Evolutionary conservation across 2,329 filamentous ascomycete genomes (phyloP).

Genomic region (Hymenoscyphus fructigenus): DNA sequence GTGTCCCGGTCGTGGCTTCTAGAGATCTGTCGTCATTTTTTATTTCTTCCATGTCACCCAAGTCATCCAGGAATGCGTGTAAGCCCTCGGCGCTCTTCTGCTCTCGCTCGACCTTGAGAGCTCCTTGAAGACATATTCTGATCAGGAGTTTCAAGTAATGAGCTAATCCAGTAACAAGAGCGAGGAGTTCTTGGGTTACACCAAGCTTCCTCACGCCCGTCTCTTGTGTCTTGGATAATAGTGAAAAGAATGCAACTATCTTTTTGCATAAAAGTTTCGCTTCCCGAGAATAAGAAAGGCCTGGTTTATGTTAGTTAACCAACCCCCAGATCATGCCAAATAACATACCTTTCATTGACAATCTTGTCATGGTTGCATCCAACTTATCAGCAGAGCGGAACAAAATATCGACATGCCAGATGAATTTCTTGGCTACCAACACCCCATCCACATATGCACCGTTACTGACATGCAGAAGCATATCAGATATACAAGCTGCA

Average conservation of each 20-base stretch:
- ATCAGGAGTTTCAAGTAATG: conserved; percentile 98
- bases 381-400: conserved; percentile 87
- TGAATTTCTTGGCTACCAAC: conserved; percentile 92
- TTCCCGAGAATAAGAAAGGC: conserved; percentile 87
- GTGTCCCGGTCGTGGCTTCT: conserved; percentile 64
- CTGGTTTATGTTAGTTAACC: conserved; percentile 43
- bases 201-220: conserved; percentile 86
- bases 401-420: conserved; percentile 89
- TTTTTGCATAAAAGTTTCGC: conserved; percentile 99
- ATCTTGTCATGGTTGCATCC: conserved; percentile 66
- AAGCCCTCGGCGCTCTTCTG: conserved; percentile 71
- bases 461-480: conserved; percentile 98
- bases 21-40: conserved; percentile 69
- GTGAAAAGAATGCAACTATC: conserved; percentile 94
- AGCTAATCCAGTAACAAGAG: conserved; percentile 89
- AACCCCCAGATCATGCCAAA: not conserved
- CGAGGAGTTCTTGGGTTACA: conserved; percentile 97
- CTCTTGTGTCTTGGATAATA: conserved; percentile 93
- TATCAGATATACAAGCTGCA: conserved; percentile 96
- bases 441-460: conserved; percentile 95
- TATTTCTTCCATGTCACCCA: conserved; percentile 77
- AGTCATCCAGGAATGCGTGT: conserved; percentile 77
- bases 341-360: conserved; percentile 73
- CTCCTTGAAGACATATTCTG: conserved; percentile 91
- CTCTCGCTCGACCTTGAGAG: conserved; percentile 87